phyloP scores from a whole-genome alignment of 1,139 yeast species.

The Eremothecium gossypii region DNA sequence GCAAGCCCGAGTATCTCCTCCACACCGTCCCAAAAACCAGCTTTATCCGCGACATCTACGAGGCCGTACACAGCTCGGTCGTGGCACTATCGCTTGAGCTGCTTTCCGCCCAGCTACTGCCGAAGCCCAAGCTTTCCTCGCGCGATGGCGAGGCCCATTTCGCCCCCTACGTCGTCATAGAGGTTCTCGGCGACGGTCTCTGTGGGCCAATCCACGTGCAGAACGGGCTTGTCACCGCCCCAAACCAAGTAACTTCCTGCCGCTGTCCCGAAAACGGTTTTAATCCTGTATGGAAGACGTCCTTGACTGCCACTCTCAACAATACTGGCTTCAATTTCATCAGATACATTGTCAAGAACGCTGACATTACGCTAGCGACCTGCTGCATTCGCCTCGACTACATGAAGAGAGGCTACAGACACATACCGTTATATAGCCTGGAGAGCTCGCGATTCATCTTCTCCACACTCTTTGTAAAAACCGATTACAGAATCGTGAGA shows the following conservation, averaged over 20 bases:
- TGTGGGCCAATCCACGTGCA: constrained; percentile 36
- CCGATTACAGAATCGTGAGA: background rate
- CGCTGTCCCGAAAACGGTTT: constrained; percentile 52
- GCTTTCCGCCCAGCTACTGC: constrained; percentile 80
- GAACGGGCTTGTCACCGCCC: constrained; percentile 14
- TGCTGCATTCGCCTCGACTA: constrained; percentile 46
- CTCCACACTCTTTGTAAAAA: constrained; percentile 56
- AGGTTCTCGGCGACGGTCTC: constrained; percentile 19
- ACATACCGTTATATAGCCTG: constrained; percentile 61
- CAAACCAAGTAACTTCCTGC: constrained; percentile 18
- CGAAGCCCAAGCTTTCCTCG: constrained; percentile 44
- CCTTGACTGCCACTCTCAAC: constrained; percentile 38
- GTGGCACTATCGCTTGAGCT: constrained; percentile 37
- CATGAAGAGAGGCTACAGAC: constrained; percentile 70
- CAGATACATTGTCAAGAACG: constrained; percentile 41
- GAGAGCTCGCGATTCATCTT: constrained; percentile 78
- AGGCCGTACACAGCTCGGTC: constrained; percentile 12
- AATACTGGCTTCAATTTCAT: constrained; percentile 43
- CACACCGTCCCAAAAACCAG: constrained; percentile 20
- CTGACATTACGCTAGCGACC: constrained; percentile 44
- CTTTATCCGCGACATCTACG: constrained; percentile 22
- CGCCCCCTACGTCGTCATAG: constrained; percentile 22
- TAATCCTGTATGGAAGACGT: constrained; percentile 73
- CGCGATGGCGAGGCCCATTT: constrained; percentile 11
- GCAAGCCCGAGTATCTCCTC: constrained; percentile 49